Percentiles rank a stretch among this genome's conserved stretches.
Evolutionary conservation across 805 yeast genomes (phyloP).

Genomic region (Candida orba): DNA sequence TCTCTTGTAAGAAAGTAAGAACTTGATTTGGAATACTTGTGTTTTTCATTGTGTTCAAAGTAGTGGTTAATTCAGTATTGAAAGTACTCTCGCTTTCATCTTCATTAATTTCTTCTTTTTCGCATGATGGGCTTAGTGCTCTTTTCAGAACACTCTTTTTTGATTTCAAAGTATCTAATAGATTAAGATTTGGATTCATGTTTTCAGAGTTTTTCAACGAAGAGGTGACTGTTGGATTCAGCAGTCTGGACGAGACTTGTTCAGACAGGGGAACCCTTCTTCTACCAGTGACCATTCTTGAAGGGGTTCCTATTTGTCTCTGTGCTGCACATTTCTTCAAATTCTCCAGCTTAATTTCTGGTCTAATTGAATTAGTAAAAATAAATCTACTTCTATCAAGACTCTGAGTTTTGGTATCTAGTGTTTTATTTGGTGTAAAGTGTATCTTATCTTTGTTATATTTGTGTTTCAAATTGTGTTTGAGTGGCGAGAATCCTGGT

Average conservation of each 20-base stretch:
- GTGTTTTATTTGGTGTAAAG: conserved; percentile 25
- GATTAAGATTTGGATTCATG: conserved; percentile 10
- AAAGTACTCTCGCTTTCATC: neutral
- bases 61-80: conserved; percentile 17
- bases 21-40: conserved; percentile 16
- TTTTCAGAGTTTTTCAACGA: conserved; percentile 4
- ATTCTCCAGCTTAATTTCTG: conserved; percentile 19
- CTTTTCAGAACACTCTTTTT: conserved; percentile 15
- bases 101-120: conserved; percentile 2
- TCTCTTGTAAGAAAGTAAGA: conserved; percentile 9
- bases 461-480: conserved; percentile 13
- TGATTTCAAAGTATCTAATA: conserved; percentile 13
- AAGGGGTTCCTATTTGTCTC: conserved; percentile 20
- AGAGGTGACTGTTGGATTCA: conserved; percentile 5
- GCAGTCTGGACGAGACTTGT: conserved; percentile 10
- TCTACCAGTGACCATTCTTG: conserved; percentile 24
- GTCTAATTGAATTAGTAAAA: conserved; percentile 6
- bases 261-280: conserved; percentile 24
- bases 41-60: conserved; percentile 20
- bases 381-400: conserved; percentile 20
- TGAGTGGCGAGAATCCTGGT: conserved; percentile 16
- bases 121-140: conserved; percentile 12
- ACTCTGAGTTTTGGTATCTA: conserved; percentile 21
- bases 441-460: conserved; percentile 15
- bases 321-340: conserved; percentile 25